Base-by-base conservation (phyloP, 75 land plant genomes). In the Isoetes taiwanensis region DNA sequence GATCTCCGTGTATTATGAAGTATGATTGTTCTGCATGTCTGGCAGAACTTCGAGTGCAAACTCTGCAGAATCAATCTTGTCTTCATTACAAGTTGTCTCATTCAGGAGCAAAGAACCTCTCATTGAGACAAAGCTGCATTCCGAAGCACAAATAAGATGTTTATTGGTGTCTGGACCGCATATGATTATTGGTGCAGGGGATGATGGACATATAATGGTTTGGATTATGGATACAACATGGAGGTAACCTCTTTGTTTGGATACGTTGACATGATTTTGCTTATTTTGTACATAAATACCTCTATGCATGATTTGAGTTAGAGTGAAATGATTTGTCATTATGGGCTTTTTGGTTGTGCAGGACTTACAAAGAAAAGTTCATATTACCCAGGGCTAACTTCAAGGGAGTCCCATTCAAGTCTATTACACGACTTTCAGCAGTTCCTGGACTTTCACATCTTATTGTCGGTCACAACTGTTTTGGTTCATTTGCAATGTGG, bases 401-500 rank as follows among this genome's bases (percentile, higher is more conserved):
- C 29, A 14, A 43, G 5, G 56, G 64, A 61, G 30, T 17, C 16
- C 58, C 9, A 10, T 42, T 28, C 26, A n/a, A n/a, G 2, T 26
- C 32, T 17, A 46, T 61, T 46, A 42, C 53, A 30, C 28, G 28
- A 24, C 54, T 61, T 9, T 24, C 33, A 27, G 32, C 28, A 26
- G 30, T 61, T 26, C 56, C 64, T 30, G 34, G 33, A 9, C 34
- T n/a, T 16, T 35, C 31, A 25, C 53, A 42, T 3, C 54, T 61
- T 28, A 31, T 61, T 30, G n/a, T 61, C 28, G 64, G 64, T 28
- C 48, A 35, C 30, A 30, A 61, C 48, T 12, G 29, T 17, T 23
- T 24, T 30, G 64, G 64, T 39, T 61, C 30, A 20, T 43, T 61
- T 30, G 64, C 64, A 3, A 61, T 61, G 28, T 61, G 64, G 64